phyloP scores from a whole-genome alignment of 352 stramenopile genomes.

The Globisporangium sylvaticum region DNA sequence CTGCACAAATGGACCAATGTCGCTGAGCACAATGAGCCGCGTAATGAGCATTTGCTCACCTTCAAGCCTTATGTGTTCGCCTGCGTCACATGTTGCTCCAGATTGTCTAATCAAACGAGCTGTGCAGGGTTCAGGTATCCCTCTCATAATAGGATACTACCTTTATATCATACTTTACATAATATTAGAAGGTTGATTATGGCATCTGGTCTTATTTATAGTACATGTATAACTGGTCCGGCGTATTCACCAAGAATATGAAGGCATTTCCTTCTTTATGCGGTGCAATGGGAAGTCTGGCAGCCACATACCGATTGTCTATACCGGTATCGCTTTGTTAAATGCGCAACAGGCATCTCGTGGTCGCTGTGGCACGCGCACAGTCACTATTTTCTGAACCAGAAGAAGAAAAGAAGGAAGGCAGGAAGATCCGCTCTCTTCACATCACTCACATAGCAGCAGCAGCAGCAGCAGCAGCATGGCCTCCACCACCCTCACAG shows the following conservation, averaged over 20 bases:
- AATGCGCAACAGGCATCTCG: not conserved
- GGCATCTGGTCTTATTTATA: not conserved
- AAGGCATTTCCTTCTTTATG: not conserved
- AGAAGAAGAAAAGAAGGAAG: not conserved
- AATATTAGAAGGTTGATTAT: not conserved
- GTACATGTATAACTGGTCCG: not conserved
- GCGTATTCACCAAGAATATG: not conserved
- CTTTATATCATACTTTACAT: not conserved
- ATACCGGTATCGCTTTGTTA: constrained; percentile 1
- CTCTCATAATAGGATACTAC: not conserved
- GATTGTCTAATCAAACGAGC: not conserved
- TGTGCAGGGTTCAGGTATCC: not conserved
- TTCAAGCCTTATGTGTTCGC: not conserved
- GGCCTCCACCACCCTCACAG: constrained; percentile 25
- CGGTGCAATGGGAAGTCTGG: not conserved
- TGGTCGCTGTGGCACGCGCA: not conserved
- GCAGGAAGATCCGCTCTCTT: not conserved
- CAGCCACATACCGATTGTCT: not conserved
- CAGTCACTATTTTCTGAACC: not conserved
- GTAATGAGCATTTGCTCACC: not conserved
- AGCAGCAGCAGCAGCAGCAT: constrained; percentile 6
- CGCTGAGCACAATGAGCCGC: too few relatives aligned
- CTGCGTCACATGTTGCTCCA: too few relatives aligned
- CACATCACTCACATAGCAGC: not conserved
- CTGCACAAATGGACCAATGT: not conserved